Base-by-base conservation (phyloP, 2,329 filamentous ascomycete genomes). In the Claviceps fusiformis region DNA sequence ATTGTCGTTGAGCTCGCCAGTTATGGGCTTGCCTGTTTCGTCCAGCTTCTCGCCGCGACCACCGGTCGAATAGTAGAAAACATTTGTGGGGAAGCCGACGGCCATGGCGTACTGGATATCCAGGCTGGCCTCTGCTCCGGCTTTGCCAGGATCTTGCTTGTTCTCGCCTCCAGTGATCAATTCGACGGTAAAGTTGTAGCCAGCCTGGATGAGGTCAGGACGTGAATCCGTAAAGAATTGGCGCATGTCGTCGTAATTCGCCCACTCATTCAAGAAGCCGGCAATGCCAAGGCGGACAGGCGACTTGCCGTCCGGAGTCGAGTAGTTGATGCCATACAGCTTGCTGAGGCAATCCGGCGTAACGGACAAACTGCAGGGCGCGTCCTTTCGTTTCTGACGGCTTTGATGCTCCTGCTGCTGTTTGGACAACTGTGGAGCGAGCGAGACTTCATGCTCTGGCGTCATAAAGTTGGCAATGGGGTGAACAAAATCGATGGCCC, bases 401-500 rank as follows among this genome's bases (percentile, higher is more conserved):
- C 29, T 43, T 19, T 4, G 39, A 13, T 50, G 33, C n/a, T 44
- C 31, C 29, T 49, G 19, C 39, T 33, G 31, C 31, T 33, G 31
- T 8, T 33, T 33, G 31, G 31, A 8, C 1, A 56, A 5, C 10
- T 49, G 43, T n/a, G 53, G 33, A 17, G 57, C 19, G 29, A 57
- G 5, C 56, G 59, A 13, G 57, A 65, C 54, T 39, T 65, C 63
- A 51, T 64, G 65, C 51, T 62, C 69, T 1, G 74, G 74, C 3
- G 68, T 65, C 70, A 77, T 73, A 55, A 79, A 79, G 65, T 78
- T 74, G 55, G 69, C 66, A 46, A 78, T 62, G 0, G 76, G 76
- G 45, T 75, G 70, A 33, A 79, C 65, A 57, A 78, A 78, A 54
- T 68, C 69, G 54, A 79, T 68, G 55, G 68, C 62, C 1, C 63